Base-by-base conservation (phyloP, 345 rosid species). In the Draba incana region DNA sequence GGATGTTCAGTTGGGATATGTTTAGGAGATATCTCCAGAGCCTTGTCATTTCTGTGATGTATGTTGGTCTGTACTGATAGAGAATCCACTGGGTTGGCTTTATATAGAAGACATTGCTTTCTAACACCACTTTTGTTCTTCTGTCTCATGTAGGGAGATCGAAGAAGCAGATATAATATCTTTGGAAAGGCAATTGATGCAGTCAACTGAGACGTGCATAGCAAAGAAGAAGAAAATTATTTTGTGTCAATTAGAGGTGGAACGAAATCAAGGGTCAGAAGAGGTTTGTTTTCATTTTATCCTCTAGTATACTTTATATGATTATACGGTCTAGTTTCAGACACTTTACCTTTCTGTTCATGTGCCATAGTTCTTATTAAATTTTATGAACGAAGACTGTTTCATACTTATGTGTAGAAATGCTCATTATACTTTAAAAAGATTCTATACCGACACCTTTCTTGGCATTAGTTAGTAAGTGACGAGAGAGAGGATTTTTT, bases 211-310 rank as follows among this genome's bases (percentile, higher is more conserved):
- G 84, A 86, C 89, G 60, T 92, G 93, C 72, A 79, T 86, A 44
- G 67, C 81, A 16, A 92, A 90, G 84, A 92, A 92, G 74, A 92
- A 92, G 84, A 90, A 85, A 80, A 90, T 88, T 47, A 82, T 90
- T 66, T 84, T 92, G 78, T 77, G 78, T 69, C 90, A 86, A 68
- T 74, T 82, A 88, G 98, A 90, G 82, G 86, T 92, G 81, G 93
- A 88, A 41, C 89, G 92, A 31, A 75, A 79, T 57, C 92, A 85
- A 68, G 96, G 88, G 69, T 85, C 91, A 39, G 88, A 86, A 49
- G 93, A 92, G 93, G 97, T 92, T 49, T 58, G 45, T 61, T 50
- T 35, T 39, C 15, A 27, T 41, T 70, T 69, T 66, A 45, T 71
- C 66, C 72, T 63, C 28, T 58, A 35, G 38, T 33, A 41, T 52